phyloP scores from a whole-genome alignment of 2,329 filamentous ascomycete genomes.

The Penicillium italicum region DNA sequence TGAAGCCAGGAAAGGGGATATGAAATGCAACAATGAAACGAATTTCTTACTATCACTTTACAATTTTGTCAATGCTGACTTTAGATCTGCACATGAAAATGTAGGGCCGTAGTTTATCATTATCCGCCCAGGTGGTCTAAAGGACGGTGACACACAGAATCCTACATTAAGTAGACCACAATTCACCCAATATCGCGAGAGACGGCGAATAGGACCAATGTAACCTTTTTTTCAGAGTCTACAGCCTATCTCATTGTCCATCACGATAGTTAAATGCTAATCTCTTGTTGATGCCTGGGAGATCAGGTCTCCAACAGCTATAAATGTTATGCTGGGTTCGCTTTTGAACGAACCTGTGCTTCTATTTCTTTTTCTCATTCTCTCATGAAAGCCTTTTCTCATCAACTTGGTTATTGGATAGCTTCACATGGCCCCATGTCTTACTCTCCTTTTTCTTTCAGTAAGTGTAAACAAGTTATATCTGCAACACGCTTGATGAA shows the following conservation, averaged over 20 bases:
- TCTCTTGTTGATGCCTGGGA: background rate
- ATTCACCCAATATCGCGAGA: background rate
- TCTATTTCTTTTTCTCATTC: background rate
- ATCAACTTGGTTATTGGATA: background rate
- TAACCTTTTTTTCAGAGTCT: no score
- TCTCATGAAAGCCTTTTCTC: background rate
- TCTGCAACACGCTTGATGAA: background rate
- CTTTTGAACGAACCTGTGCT: background rate
- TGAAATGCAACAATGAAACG: background rate
- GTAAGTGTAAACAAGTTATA: background rate
- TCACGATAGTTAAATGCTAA: background rate
- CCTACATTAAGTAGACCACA: background rate
- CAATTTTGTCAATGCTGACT: background rate
- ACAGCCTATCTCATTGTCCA: background rate
- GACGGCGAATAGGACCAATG: background rate
- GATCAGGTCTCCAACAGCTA: background rate
- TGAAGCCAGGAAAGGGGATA: fast-evolving
- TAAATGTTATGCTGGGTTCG: background rate
- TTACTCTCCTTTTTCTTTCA: background rate
- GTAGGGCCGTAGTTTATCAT: background rate
- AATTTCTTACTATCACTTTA: background rate
- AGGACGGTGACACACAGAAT: background rate
- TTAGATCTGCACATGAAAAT: background rate
- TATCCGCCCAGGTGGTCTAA: background rate
- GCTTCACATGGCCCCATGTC: background rate